A percentile compares a stretch with the other conserved stretches of the same genome.
Evolutionary conservation across 495 filamentous ascomycete genomes (phyloP).

Genomic region (Amorphotheca resinae): DNA sequence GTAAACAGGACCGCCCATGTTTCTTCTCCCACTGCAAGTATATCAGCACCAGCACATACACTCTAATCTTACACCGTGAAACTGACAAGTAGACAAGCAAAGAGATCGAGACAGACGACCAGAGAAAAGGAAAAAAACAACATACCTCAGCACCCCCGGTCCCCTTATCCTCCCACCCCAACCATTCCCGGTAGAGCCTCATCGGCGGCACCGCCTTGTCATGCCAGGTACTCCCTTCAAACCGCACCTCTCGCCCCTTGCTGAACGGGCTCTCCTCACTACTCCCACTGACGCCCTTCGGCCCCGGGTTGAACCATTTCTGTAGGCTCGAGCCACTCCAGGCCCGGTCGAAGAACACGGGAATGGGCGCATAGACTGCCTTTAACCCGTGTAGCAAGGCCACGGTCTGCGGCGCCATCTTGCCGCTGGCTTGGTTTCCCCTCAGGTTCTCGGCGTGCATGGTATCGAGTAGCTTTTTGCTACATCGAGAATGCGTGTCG

Average conservation of each 20-base stretch:
- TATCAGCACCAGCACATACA: not conserved
- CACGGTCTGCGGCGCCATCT: constrained; percentile 56
- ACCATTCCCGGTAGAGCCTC: constrained; percentile 48
- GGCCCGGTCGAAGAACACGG: constrained; percentile 51
- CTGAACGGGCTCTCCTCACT: constrained; percentile 36
- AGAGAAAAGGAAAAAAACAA: too few relatives aligned
- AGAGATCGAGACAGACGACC: not conserved
- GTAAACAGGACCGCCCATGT: constrained; percentile 40
- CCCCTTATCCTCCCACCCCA: constrained; percentile 43
- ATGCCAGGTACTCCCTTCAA: constrained; percentile 46
- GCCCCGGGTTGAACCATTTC: constrained; percentile 48
- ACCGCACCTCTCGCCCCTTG: constrained; percentile 40
- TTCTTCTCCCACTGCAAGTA: constrained; percentile 37
- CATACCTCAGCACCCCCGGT: constrained; percentile 32
- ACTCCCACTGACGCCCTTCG: constrained; percentile 31
- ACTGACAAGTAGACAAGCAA: too few relatives aligned
- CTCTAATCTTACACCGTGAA: too few relatives aligned
- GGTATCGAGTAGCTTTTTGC: constrained; percentile 47
- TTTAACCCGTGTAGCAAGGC: constrained; percentile 62
- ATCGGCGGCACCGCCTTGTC: constrained; percentile 39
- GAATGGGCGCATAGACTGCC: constrained; percentile 53
- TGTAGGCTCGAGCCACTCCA: constrained; percentile 44
- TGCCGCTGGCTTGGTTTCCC: constrained; percentile 51
- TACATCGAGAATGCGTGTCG: constrained; percentile 53
- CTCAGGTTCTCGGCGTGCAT: constrained; percentile 50